Conservation (phyloP, 2,329 filamentous ascomycete species). For the Chalara sp. region DNA sequence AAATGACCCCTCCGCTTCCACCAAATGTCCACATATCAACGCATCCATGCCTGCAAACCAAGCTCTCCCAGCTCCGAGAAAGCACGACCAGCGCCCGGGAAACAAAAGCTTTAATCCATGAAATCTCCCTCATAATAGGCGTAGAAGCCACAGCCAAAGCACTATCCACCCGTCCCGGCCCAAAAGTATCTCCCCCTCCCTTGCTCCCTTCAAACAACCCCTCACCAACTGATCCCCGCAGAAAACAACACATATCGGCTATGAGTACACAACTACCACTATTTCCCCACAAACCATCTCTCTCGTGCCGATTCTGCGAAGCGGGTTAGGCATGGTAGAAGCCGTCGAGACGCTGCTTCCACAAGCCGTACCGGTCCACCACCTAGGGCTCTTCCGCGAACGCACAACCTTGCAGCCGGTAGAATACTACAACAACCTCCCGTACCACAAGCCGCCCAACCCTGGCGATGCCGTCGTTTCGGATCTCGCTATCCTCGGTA, state of each 20-base stretch:
- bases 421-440: slow-evolving; percentile 97
- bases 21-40: slow-evolving; percentile 69
- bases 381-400: slow-evolving; percentile 91
- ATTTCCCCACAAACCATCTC: slow-evolving; percentile 60
- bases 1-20: slow-evolving; percentile 36
- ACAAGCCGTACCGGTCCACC: slow-evolving; percentile 73
- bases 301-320: slow-evolving; percentile 87
- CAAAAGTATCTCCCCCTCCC: slow-evolving; percentile 46
- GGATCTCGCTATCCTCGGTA: slow-evolving; percentile 65
- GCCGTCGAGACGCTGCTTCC: slow-evolving; percentile 81
- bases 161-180: slow-evolving; percentile 49
- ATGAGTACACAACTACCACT: slow-evolving; percentile 60
- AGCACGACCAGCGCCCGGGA: slow-evolving; percentile 62
- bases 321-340: slow-evolving; percentile 86
- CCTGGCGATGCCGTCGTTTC: slow-evolving; percentile 34
- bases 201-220: slow-evolving; percentile 1
- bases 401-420: slow-evolving; percentile 80
- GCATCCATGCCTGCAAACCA: slow-evolving; percentile 81
- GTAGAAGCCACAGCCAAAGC: slow-evolving; percentile 70
- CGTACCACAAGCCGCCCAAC: slow-evolving; percentile 52
- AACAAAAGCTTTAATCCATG: slow-evolving; percentile 75
- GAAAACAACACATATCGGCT: slow-evolving; percentile 74
- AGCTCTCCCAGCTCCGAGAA: slow-evolving; percentile 84
- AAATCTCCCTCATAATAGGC: slow-evolving; percentile 76
- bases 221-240: slow-evolving; percentile 29